Percentiles rank a stretch among this genome's conserved stretches.
These are phyloP conservation scores for Phytomonas sp. DNA, from an alignment of 208 protist genomes.

Conservation along the genomic window DNA sequence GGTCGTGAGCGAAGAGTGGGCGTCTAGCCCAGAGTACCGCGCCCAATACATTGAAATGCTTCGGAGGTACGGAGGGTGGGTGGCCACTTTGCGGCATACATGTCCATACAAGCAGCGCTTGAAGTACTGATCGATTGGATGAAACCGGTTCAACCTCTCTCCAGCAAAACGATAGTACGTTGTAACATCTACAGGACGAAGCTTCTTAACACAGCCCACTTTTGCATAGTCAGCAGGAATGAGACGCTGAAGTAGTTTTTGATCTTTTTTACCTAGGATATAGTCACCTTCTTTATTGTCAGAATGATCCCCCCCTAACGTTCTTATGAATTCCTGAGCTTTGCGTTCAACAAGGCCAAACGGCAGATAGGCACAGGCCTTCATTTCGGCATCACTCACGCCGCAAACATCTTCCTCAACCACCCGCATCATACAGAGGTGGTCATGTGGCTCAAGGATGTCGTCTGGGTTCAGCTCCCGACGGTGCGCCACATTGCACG, in stretches of 20 bases:
- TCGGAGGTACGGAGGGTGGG: conserved; percentile 62
- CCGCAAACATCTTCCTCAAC: conserved; percentile 51
- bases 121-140: conserved; percentile 40
- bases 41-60: conserved; percentile 81
- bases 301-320: conserved; percentile 13
- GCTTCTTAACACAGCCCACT: conserved; percentile 67
- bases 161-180: conserved; percentile 71
- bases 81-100: conserved; percentile 76
- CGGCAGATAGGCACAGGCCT: conserved; percentile 65
- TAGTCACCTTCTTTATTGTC: conserved; percentile 5
- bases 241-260: conserved; percentile 64
- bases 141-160: conserved; percentile 41
- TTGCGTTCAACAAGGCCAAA: conserved; percentile 48
- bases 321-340: conserved; percentile 31
- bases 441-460: conserved; percentile 65
- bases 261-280: conserved; percentile 67
- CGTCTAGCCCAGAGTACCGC: conserved; percentile 51
- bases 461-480: conserved; percentile 67
- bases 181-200: conserved; percentile 73
- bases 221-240: conserved; percentile 64
- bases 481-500: conserved; percentile 37
- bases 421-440: conserved; percentile 85
- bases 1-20: conserved; percentile 20
- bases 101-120: conserved; percentile 63
- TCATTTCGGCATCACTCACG: conserved; percentile 66